Evolutionary conservation across 768 basidiomycete genomes (phyloP).

Genomic region (Mycena maculata): DNA sequence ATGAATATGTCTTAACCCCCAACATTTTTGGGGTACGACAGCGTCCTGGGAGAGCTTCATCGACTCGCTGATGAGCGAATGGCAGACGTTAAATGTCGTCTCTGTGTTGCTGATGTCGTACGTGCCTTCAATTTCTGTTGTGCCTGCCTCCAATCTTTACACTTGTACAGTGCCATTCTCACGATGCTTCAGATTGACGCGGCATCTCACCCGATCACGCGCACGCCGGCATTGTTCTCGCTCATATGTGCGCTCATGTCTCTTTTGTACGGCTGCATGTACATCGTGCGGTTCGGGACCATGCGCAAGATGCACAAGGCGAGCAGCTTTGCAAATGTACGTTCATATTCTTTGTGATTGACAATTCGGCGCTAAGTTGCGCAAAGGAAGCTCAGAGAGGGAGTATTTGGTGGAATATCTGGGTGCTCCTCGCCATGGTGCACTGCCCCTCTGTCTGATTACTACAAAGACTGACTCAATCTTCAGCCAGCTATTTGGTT

Average conservation of each 20-base stretch:
- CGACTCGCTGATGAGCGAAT: constrained; percentile 64
- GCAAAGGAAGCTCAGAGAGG: constrained; percentile 62
- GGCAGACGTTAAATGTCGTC: constrained; percentile 68
- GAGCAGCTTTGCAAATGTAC: constrained; percentile 71
- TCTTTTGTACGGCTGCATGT: constrained; percentile 72
- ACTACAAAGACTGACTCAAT: neutral
- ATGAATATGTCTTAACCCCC: too few relatives aligned
- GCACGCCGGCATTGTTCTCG: constrained; percentile 70
- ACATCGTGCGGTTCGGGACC: constrained; percentile 70
- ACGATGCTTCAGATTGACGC: constrained; percentile 49
- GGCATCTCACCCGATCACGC: constrained; percentile 65
- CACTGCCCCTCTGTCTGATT: neutral
- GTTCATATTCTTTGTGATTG: neutral
- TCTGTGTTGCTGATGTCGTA: constrained; percentile 55
- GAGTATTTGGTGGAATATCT: constrained; percentile 69
- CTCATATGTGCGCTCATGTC: constrained; percentile 71
- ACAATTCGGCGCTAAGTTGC: neutral
- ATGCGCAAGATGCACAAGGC: constrained; percentile 79
- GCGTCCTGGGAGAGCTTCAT: constrained; percentile 67
- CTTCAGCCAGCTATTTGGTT: constrained; percentile 47
- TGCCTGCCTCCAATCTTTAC: neutral
- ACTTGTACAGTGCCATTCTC: constrained; percentile 45
- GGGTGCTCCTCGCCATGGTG: constrained; percentile 72
- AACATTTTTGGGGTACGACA: too few relatives aligned
- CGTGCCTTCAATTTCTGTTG: neutral